Conservation (phyloP, 1,284 basidiomycete species). For the Porogramme epimiltina region DNA sequence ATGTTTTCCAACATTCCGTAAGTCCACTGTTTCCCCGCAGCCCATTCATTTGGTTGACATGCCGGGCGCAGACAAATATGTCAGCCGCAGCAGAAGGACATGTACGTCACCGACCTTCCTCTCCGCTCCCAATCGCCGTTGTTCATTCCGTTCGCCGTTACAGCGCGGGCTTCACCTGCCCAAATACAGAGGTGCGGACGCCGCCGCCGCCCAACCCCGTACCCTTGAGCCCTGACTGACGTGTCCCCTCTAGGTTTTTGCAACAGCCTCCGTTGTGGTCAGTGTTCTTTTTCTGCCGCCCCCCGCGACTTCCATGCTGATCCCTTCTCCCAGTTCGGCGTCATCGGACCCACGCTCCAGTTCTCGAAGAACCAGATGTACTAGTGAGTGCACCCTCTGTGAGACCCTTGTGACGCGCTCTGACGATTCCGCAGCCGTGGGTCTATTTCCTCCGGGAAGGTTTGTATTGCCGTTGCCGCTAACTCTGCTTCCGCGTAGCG, state of each 20-base stretch:
- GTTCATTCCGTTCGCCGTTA: conserved; percentile 13
- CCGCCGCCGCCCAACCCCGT: background rate
- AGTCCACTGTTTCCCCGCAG: conserved; percentile 1
- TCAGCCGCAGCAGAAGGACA: conserved; percentile 43
- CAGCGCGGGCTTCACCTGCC: conserved; percentile 43
- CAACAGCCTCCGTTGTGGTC: conserved; percentile 32
- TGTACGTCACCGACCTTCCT: conserved; percentile 23
- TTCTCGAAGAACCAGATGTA: conserved; percentile 45
- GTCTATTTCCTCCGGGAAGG: background rate
- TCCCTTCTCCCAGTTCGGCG: conserved; percentile 35
- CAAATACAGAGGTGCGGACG: conserved; percentile 38
- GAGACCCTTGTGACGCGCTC: background rate
- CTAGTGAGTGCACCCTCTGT: conserved; percentile 28
- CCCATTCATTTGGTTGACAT: background rate
- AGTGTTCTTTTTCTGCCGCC: conserved; percentile 6
- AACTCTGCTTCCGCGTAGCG: conserved; percentile 15
- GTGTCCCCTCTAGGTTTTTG: conserved; percentile 30
- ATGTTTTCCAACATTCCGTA: conserved; percentile 62
- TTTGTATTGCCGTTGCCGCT: background rate
- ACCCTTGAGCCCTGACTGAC: background rate
- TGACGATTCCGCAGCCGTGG: conserved; percentile 18
- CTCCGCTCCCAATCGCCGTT: too few species aligned
- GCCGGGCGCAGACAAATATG: conserved; percentile 45
- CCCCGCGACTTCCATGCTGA: background rate
- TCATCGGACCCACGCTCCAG: conserved; percentile 41